A percentile compares a stretch with the other conserved stretches of the same genome.
Conservation (phyloP, 169 alveolate species). For the Plasmodium knowlesi region DNA sequence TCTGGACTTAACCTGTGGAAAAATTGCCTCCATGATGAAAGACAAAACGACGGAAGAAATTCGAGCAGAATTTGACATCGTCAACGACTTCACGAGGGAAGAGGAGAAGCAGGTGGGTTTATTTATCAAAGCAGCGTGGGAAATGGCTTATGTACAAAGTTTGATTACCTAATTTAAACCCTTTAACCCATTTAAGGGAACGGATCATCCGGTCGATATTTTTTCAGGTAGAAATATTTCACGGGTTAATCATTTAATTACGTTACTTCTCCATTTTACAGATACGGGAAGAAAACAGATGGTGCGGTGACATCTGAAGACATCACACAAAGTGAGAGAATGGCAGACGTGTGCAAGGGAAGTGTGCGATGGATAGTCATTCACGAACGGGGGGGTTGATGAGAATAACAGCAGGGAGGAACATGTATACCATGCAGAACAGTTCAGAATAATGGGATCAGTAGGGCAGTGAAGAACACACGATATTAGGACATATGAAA, state of each 20-base stretch:
- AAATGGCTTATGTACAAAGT: not conserved
- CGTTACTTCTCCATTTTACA: slow-evolving; percentile 75
- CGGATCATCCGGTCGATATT: not conserved
- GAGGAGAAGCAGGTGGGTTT: slow-evolving; percentile 90
- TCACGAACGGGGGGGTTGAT: not conserved
- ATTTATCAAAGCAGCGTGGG: not conserved
- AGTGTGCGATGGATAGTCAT: not conserved
- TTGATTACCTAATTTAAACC: not conserved
- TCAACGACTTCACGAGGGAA: slow-evolving; percentile 96
- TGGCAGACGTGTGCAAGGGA: not conserved
- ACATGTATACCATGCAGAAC: not conserved
- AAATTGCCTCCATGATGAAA: slow-evolving; percentile 95
- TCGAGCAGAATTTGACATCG: slow-evolving; percentile 93
- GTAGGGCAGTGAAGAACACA: not conserved
- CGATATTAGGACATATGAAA: not conserved
- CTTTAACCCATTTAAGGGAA: not conserved
- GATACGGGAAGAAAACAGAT: slow-evolving; percentile 95
- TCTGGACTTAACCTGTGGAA: slow-evolving; percentile 94
- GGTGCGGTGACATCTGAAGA: slow-evolving; percentile 93
- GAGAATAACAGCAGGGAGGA: not conserved
- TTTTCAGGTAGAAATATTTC: not conserved
- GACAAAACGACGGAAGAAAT: slow-evolving; percentile 95
- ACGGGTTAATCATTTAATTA: not conserved
- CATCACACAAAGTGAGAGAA: not conserved
- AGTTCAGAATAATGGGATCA: not conserved